Evolutionary conservation across 2,329 filamentous ascomycete genomes (phyloP).

Genomic region (Venturia nashicola): DNA sequence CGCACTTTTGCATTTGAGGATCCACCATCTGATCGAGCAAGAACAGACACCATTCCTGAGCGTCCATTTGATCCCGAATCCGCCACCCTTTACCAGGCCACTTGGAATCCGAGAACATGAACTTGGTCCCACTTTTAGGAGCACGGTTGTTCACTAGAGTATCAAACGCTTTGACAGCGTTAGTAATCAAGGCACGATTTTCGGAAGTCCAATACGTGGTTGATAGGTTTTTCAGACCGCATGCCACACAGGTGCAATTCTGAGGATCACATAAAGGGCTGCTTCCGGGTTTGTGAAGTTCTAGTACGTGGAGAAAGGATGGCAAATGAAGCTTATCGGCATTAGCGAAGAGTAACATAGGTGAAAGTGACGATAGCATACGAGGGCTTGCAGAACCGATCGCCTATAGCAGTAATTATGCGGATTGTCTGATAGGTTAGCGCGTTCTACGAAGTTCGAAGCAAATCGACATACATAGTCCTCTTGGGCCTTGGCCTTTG

Average conservation of each 20-base stretch:
- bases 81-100: background rate
- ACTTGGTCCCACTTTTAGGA: background rate
- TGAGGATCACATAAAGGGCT: background rate
- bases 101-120: background rate
- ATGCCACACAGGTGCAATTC: background rate
- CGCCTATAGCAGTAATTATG: conserved; percentile 1
- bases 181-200: background rate
- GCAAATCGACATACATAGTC: background rate
- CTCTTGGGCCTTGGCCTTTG: background rate
- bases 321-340: background rate
- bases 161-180: background rate
- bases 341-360: background rate
- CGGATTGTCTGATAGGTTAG: background rate
- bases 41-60: background rate
- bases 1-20: background rate
- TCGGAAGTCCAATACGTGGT: background rate
- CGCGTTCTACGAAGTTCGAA: background rate
- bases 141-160: background rate
- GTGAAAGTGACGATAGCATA: background rate
- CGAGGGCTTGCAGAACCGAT: background rate
- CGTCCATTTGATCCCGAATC: background rate
- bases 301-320: background rate
- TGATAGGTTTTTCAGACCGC: background rate
- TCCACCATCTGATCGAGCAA: background rate
- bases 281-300: background rate